Conservation (phyloP, 2,329 filamentous ascomycete genomes). For the Monascus ruber region DNA sequence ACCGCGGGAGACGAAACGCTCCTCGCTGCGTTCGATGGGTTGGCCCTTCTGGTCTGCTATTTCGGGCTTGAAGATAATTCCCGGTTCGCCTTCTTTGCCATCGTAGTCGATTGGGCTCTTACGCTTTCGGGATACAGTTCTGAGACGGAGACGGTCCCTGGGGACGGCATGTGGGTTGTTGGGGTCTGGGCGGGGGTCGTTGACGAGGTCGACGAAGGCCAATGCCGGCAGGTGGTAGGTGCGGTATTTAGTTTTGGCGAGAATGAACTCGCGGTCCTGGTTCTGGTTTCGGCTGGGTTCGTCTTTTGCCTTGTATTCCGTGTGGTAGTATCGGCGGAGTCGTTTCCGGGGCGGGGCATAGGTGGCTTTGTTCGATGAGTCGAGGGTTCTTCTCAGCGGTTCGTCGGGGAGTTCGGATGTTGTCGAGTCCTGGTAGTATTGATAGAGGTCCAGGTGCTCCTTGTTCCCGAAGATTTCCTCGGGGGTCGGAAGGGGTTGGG, state of each 20-base stretch:
- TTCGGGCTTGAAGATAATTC: constrained; percentile 19
- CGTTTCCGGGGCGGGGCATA: constrained; percentile 27
- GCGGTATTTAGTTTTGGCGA: constrained; percentile 34
- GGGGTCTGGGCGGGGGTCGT: constrained; percentile 20
- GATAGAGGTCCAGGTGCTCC: constrained; percentile 1
- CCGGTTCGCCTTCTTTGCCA: constrained; percentile 11
- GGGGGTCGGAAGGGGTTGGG: constrained; percentile 26
- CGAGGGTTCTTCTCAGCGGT: constrained; percentile 16
- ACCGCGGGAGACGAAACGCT: constrained; percentile 27
- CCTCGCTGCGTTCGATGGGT: constrained; percentile 24
- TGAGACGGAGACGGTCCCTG: constrained; percentile 28
- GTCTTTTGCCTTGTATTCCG: constrained; percentile 22
- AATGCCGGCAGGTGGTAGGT: constrained; percentile 30
- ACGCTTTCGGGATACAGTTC: constrained; percentile 32
- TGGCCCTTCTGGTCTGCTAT: constrained; percentile 12
- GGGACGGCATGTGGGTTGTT: constrained; percentile 16
- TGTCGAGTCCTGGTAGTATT: constrained; percentile 6
- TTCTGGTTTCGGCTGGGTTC: constrained; percentile 9
- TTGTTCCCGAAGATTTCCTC: constrained; percentile 12
- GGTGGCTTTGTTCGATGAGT: constrained; percentile 17
- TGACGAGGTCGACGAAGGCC: constrained; percentile 34
- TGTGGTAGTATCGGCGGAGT: constrained; percentile 27
- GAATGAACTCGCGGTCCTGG: constrained; percentile 28
- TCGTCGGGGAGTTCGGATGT: constrained; percentile 14
- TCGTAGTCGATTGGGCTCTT: constrained; percentile 27